Evolutionary conservation across 2,329 filamentous ascomycete species (phyloP).

Genomic region (Ophiognomonia clavigignenti-juglandacearum): DNA sequence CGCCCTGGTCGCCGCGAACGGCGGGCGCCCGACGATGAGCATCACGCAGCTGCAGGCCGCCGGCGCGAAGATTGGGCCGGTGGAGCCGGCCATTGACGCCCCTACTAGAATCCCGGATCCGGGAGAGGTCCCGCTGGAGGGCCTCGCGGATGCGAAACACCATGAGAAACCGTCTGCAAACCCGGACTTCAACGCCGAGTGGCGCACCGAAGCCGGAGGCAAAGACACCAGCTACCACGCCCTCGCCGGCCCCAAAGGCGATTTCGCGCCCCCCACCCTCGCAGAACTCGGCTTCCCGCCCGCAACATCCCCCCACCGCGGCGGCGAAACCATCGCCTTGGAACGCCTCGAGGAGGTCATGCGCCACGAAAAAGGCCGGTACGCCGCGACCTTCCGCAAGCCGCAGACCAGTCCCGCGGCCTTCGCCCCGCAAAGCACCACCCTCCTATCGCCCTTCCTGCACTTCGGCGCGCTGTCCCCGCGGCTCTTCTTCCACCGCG

Average conservation of each 20-base stretch:
- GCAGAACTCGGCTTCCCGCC: constrained; percentile 63
- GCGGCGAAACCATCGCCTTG: constrained; percentile 65
- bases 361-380: constrained; percentile 55
- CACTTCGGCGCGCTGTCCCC: constrained; percentile 71
- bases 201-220: constrained; percentile 46
- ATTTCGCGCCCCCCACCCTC: constrained; percentile 68
- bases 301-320: constrained; percentile 62
- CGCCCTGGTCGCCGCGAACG: constrained; percentile 59
- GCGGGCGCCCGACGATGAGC: constrained; percentile 69
- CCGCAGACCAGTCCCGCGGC: constrained; percentile 70
- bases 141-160: constrained; percentile 52
- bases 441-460: constrained; percentile 66
- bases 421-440: constrained; percentile 69
- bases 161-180: constrained; percentile 30
- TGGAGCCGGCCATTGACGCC: constrained; percentile 55
- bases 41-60: constrained; percentile 62
- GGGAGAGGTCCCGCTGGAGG: constrained; percentile 54
- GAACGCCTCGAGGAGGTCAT: constrained; percentile 54
- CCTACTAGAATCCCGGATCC: constrained; percentile 60
- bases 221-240: constrained; percentile 53
- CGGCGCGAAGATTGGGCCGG: constrained; percentile 56
- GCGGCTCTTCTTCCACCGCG: constrained; percentile 69
- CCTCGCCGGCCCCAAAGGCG: constrained; percentile 61
- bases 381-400: constrained; percentile 71
- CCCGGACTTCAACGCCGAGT: constrained; percentile 56